A percentile compares a stretch with the other conserved stretches of the same genome.
These are phyloP conservation scores for Phlyctochytrium planicorne DNA, from an alignment of 192 early-diverging fungal species.

Conservation along the genomic window DNA sequence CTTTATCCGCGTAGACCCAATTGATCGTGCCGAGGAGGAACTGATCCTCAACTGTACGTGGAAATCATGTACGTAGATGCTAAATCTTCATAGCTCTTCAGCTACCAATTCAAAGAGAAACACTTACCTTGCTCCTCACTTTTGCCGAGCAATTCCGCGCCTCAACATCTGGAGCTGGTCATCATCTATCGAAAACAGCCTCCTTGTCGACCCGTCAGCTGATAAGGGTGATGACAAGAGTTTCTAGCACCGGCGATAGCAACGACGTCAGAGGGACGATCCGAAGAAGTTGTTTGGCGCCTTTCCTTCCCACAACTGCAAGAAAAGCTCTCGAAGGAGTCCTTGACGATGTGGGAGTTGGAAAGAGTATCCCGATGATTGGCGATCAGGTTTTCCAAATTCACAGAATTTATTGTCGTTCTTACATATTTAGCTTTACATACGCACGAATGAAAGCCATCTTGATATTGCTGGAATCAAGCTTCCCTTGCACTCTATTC, in stretches of 20 bases:
- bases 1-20: conserved; percentile 62
- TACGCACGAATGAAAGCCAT: background rate
- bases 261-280: conserved; percentile 61
- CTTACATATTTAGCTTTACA: too few relatives aligned
- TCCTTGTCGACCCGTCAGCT: conserved; percentile 77
- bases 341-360: conserved; percentile 50
- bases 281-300: conserved; percentile 65
- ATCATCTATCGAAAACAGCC: too few relatives aligned
- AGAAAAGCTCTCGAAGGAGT: conserved; percentile 64
- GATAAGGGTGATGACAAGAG: conserved; percentile 66
- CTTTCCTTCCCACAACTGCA: conserved; percentile 70
- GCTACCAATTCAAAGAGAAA: too few relatives aligned
- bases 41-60: too few relatives aligned
- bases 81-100: too few relatives aligned
- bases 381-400: too few relatives aligned
- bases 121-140: too few relatives aligned
- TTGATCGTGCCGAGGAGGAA: conserved; percentile 51
- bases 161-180: too few relatives aligned
- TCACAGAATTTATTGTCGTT: too few relatives aligned
- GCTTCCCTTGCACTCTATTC: conserved; percentile 22
- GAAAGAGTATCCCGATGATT: too few relatives aligned
- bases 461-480: conserved; percentile 22
- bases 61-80: too few relatives aligned
- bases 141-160: too few relatives aligned
- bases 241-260: conserved; percentile 52